Percentiles rank a stretch among this genome's conserved stretches.
Conservation (phyloP, 2,329 filamentous ascomycete genomes). For the Penicillium sp. region DNA sequence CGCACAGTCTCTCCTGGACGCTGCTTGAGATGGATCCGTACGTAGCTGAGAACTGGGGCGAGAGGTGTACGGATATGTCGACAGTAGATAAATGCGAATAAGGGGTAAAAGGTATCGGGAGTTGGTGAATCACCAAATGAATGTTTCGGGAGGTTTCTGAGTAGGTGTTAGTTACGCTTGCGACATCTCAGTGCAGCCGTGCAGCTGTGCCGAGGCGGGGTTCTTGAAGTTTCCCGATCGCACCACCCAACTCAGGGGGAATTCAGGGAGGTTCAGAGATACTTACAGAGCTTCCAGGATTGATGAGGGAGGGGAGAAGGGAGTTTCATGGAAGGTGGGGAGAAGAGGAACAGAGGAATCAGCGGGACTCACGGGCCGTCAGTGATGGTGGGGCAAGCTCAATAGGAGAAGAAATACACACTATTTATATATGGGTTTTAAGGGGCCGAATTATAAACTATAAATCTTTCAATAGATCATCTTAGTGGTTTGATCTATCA, state of each 20-base stretch:
- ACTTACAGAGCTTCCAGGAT: neutral
- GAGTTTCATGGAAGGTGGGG: neutral
- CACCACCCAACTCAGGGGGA: neutral
- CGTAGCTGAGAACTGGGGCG: neutral
- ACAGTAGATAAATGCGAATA: neutral
- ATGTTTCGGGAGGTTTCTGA: slow-evolving; percentile 2
- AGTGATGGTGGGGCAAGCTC: slow-evolving; percentile 15
- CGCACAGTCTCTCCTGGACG: neutral
- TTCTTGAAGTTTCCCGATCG: neutral
- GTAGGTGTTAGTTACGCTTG: neutral
- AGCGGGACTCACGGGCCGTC: slow-evolving; percentile 16
- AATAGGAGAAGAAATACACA: neutral
- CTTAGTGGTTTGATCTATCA: neutral
- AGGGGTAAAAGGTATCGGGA: neutral
- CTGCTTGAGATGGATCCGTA: neutral
- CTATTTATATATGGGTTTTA: neutral
- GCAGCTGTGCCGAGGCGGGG: slow-evolving; percentile 7
- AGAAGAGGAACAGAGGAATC: slow-evolving; percentile 1
- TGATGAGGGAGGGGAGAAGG: neutral
- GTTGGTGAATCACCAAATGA: neutral
- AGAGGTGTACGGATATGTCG: neutral
- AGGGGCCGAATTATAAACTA: neutral
- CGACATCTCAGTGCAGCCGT: neutral
- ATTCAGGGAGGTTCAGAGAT: no score
- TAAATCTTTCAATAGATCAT: neutral